Conservation (phyloP, 176 grass and related monocot genomes). For the Musa acuminata region DNA sequence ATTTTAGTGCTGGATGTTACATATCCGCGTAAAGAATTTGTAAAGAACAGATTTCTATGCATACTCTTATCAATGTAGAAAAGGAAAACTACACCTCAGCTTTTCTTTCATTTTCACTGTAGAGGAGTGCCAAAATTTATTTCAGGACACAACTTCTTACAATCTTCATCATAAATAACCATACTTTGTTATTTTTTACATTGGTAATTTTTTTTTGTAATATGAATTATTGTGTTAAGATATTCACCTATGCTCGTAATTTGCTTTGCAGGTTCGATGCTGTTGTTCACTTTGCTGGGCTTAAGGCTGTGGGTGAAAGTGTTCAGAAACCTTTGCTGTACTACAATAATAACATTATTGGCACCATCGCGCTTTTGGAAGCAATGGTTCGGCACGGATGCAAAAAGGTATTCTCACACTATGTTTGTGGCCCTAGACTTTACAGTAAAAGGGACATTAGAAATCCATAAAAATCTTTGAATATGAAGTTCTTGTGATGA, state of each 20-base stretch:
- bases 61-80: too few species aligned
- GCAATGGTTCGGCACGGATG: conserved; percentile 9
- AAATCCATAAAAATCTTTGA: background rate
- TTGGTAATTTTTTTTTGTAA: background rate
- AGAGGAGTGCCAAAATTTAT: too few species aligned
- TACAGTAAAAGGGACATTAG: background rate
- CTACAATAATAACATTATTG: conserved; percentile 11
- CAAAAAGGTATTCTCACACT: conserved; percentile 4
- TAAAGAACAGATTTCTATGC: too few species aligned
- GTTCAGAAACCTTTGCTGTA: conserved; percentile 13
- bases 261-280: conserved; percentile 10
- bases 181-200: background rate
- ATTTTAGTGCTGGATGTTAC: too few species aligned
- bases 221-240: background rate
- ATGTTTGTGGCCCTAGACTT: background rate
- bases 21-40: too few species aligned
- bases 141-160: too few species aligned
- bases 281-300: conserved; percentile 17
- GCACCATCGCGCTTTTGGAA: conserved; percentile 12
- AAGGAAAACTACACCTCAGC: too few species aligned
- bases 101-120: too few species aligned
- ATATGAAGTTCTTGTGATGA: background rate
- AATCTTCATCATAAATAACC: too few species aligned
- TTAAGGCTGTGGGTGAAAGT: conserved; percentile 16
- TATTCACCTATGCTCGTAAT: too few species aligned